Conservation (phyloP, 2,329 filamentous ascomycete species). For the Cladosporium sp. region DNA sequence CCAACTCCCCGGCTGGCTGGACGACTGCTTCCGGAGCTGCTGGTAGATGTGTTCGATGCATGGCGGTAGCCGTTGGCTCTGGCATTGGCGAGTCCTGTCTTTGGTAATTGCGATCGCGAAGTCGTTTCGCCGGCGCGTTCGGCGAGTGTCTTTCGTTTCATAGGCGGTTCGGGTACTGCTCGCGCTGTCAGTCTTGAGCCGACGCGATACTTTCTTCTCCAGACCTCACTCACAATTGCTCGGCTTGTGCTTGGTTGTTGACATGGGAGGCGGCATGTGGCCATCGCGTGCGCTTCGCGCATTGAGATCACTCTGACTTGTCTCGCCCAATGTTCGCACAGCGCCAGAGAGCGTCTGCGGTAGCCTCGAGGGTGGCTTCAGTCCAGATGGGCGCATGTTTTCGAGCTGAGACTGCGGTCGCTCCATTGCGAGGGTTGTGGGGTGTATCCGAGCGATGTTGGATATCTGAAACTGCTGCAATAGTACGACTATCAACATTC, state of each 20-base stretch:
- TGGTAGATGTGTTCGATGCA: conserved; percentile 38
- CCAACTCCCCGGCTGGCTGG: conserved; percentile 43
- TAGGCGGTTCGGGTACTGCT: conserved; percentile 44
- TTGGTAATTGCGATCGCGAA: conserved; percentile 24
- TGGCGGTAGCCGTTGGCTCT: conserved; percentile 40
- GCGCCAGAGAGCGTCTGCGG: conserved; percentile 20
- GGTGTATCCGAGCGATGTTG: not conserved
- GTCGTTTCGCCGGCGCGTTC: conserved; percentile 46
- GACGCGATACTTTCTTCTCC: not conserved
- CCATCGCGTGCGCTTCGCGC: conserved; percentile 37
- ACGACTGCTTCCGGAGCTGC: conserved; percentile 41
- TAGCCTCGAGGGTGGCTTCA: conserved; percentile 29
- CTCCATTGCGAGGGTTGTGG: conserved; percentile 22
- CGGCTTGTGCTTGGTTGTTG: conserved; percentile 47
- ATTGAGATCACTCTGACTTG: conserved; percentile 42
- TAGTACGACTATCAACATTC: conserved; percentile 1
- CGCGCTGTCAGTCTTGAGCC: conserved; percentile 20
- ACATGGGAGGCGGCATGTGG: conserved; percentile 40
- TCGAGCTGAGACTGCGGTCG: conserved; percentile 28
- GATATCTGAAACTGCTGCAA: conserved; percentile 6
- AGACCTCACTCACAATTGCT: conserved; percentile 39
- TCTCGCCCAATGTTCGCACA: conserved; percentile 24
- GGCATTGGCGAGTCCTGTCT: conserved; percentile 26
- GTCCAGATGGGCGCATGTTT: conserved; percentile 29
- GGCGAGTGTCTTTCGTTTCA: conserved; percentile 49